Evolutionary conservation across 2,329 filamentous ascomycete species (phyloP).

Genomic region (Stagonosporopsis rhizophila): DNA sequence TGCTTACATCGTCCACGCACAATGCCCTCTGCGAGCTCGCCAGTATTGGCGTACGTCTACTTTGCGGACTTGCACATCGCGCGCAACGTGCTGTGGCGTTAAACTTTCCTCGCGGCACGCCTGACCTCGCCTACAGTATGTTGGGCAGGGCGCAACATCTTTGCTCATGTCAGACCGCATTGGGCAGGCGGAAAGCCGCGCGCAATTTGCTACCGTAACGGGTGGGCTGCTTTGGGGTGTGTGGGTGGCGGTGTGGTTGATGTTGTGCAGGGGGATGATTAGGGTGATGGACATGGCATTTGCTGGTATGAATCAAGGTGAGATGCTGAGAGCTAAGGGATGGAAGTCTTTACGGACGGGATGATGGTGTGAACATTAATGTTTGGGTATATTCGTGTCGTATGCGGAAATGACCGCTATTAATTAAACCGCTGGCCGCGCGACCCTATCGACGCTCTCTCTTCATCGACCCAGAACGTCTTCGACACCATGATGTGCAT

Average conservation of each 20-base stretch:
- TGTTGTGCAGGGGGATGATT: not conserved
- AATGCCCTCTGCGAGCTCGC: too few relatives aligned
- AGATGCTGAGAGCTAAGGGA: not conserved
- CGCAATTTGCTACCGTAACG: slow-evolving; percentile 7
- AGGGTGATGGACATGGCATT: too few relatives aligned
- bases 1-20: too few relatives aligned
- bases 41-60: too few relatives aligned
- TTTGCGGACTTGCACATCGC: too few relatives aligned
- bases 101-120: not conserved
- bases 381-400: not conserved
- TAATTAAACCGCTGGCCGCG: slow-evolving; percentile 8
- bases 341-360: not conserved
- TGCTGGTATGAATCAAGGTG: not conserved
- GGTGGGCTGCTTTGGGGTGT: not conserved
- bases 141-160: not conserved
- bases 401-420: not conserved
- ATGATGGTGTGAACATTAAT: not conserved
- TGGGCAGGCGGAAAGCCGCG: slow-evolving; percentile 8
- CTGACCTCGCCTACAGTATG: slow-evolving; percentile 1
- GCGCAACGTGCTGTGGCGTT: not conserved
- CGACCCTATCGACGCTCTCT: slow-evolving; percentile 23
- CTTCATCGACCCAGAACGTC: slow-evolving; percentile 42
- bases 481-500: slow-evolving; percentile 44
- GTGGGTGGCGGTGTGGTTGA: not conserved
- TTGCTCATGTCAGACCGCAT: slow-evolving; percentile 12